Conservation (phyloP, 2,329 filamentous ascomycete species). For the Exophiala viscosa region DNA sequence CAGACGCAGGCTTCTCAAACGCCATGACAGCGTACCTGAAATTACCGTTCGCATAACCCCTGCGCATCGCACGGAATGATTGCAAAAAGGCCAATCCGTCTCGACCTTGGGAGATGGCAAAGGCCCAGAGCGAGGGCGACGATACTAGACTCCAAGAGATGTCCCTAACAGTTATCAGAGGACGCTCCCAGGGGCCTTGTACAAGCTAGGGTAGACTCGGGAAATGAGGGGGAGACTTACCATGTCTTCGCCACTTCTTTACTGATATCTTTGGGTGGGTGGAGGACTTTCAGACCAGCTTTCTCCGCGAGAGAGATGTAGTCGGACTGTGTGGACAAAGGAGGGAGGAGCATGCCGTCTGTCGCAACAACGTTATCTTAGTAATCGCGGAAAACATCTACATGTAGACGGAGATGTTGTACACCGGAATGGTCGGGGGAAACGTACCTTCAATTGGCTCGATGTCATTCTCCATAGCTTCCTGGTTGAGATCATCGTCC, state of each 20-base stretch:
- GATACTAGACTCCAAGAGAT: constrained; percentile 61
- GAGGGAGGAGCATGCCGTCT: constrained; percentile 61
- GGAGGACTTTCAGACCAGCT: constrained; percentile 47
- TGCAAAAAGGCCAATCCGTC: constrained; percentile 60
- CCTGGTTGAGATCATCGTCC: constrained; percentile 45
- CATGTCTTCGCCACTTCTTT: constrained; percentile 58
- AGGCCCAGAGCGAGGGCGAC: constrained; percentile 59
- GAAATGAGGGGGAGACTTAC: constrained; percentile 36
- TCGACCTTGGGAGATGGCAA: constrained; percentile 57
- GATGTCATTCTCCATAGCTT: constrained; percentile 50
- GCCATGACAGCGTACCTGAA: constrained; percentile 59
- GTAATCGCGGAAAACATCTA: background rate
- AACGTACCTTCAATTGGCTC: constrained; percentile 56
- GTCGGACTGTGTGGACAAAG: constrained; percentile 51
- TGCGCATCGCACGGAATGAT: constrained; percentile 59
- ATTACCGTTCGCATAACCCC: constrained; percentile 56
- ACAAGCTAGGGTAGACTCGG: background rate
- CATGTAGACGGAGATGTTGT: background rate
- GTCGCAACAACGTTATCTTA: background rate
- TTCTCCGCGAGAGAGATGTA: constrained; percentile 51
- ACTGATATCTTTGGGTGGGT: constrained; percentile 52
- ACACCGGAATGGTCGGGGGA: background rate
- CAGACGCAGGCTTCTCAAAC: constrained; percentile 44
- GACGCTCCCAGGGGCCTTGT: background rate
- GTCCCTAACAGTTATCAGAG: constrained; percentile 45